phyloP scores from a whole-genome alignment of 192 early-diverging fungal species.

The Allomyces macrogynus region DNA sequence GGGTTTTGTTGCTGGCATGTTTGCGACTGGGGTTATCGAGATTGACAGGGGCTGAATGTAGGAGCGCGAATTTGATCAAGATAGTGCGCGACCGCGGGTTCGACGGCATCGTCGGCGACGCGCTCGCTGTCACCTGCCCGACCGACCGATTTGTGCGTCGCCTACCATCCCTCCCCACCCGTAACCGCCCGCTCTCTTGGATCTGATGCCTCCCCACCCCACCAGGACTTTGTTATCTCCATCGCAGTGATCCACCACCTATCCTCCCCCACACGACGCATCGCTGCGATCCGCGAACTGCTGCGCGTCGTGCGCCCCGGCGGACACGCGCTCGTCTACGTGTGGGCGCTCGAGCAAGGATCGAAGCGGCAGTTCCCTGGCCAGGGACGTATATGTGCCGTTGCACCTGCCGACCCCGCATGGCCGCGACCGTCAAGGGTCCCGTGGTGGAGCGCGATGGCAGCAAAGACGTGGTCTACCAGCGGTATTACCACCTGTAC shows the following conservation, averaged over 20 bases:
- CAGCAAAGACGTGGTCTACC: conserved; percentile 7
- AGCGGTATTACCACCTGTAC: conserved; percentile 84
- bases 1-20: too few relatives aligned
- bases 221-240: conserved; percentile 76
- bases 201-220: too few relatives aligned
- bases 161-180: background rate
- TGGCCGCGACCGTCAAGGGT: conserved; percentile 12
- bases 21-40: too few relatives aligned
- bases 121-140: conserved; percentile 52
- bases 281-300: conserved; percentile 53
- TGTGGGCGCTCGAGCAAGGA: conserved; percentile 88
- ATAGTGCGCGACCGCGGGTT: conserved; percentile 51
- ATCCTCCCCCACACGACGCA: conserved; percentile 49
- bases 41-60: too few relatives aligned
- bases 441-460: conserved; percentile 11
- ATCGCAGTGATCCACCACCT: conserved; percentile 96
- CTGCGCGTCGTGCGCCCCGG: conserved; percentile 48
- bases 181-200: too few relatives aligned
- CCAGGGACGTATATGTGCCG: conserved; percentile 86
- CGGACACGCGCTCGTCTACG: conserved; percentile 63
- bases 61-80: conserved; percentile 54
- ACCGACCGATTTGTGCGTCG: conserved; percentile 41
- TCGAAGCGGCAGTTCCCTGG: conserved; percentile 53
- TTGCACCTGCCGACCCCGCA: conserved; percentile 54
- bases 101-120: conserved; percentile 69